phyloP scores from a whole-genome alignment of 1,284 basidiomycete genomes.

The Volvariella surrecta region DNA sequence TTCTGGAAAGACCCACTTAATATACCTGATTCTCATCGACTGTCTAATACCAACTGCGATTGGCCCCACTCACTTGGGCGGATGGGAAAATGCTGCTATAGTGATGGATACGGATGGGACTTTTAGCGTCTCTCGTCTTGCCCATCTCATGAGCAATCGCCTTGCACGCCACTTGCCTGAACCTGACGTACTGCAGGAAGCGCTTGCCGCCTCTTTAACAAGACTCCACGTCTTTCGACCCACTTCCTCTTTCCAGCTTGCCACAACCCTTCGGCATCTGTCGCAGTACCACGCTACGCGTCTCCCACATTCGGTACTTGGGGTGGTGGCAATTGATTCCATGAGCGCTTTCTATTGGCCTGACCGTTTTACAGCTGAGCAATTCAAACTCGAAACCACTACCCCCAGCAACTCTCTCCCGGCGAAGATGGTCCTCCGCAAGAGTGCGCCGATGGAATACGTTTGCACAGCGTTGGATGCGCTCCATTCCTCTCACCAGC shows the following conservation, averaged over 20 bases:
- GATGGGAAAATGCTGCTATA: slow-evolving; percentile 55
- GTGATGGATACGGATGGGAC: slow-evolving; percentile 62
- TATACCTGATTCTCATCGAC: slow-evolving; percentile 55
- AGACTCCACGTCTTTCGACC: slow-evolving; percentile 62
- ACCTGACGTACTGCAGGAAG: slow-evolving; percentile 15
- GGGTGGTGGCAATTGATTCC: slow-evolving; percentile 64
- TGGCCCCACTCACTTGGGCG: slow-evolving; percentile 28
- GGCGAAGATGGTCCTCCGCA: slow-evolving; percentile 18
- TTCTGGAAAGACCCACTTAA: slow-evolving; percentile 67
- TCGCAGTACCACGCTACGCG: slow-evolving; percentile 41
- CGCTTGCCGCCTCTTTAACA: slow-evolving; percentile 36
- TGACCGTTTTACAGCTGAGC: slow-evolving; percentile 60
- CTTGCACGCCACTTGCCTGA: slow-evolving; percentile 17
- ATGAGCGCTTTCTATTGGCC: slow-evolving; percentile 71
- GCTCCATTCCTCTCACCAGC: slow-evolving; percentile 41
- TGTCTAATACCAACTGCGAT: slow-evolving; percentile 44
- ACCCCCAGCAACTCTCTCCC: slow-evolving; percentile 2
- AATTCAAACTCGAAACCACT: slow-evolving; percentile 20
- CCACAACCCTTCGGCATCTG: slow-evolving; percentile 53
- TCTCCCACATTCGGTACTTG: slow-evolving; percentile 45
- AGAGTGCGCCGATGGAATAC: slow-evolving; percentile 22
- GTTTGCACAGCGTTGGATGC: slow-evolving; percentile 40
- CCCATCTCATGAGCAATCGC: slow-evolving; percentile 32
- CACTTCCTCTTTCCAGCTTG: slow-evolving; percentile 56
- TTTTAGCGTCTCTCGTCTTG: slow-evolving; percentile 50